phyloP scores from a whole-genome alignment of 2,329 filamentous ascomycete species.

The Colletotrichum scovillei region DNA sequence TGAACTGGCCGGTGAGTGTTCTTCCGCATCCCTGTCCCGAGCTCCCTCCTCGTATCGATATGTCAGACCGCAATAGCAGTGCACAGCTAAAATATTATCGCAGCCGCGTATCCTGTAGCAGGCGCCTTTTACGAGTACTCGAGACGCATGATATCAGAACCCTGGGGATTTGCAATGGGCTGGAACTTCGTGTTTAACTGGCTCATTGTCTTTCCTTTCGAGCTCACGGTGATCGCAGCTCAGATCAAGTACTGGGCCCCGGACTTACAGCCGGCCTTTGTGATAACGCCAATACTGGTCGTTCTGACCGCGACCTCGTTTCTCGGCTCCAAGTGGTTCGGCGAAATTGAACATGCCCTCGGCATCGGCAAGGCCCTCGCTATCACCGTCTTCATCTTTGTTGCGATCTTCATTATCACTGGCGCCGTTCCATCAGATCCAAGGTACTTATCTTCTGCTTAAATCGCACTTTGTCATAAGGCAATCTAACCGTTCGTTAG shows the following conservation, averaged over 20 bases:
- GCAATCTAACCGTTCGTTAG: slow-evolving; percentile 8
- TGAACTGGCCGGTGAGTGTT: slow-evolving; percentile 42
- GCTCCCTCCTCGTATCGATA: background rate
- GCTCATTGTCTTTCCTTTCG: slow-evolving; percentile 50
- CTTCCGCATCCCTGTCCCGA: slow-evolving; percentile 34
- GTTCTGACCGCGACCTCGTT: slow-evolving; percentile 54
- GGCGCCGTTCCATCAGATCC: slow-evolving; percentile 59
- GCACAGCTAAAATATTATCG: slow-evolving; percentile 7
- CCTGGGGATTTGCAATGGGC: slow-evolving; percentile 53
- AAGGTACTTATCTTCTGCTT: slow-evolving; percentile 51
- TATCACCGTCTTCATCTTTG: slow-evolving; percentile 66
- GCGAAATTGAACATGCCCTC: slow-evolving; percentile 64
- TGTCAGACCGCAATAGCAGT: background rate
- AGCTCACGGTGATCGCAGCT: slow-evolving; percentile 48
- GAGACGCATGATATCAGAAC: slow-evolving; percentile 48
- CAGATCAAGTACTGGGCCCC: slow-evolving; percentile 45
- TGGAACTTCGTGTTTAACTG: slow-evolving; percentile 53
- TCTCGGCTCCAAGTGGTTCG: slow-evolving; percentile 58
- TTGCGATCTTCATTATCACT: slow-evolving; percentile 63
- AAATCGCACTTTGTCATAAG: slow-evolving; percentile 42
- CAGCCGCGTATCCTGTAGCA: slow-evolving; percentile 46
- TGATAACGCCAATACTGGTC: slow-evolving; percentile 53
- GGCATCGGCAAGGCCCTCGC: slow-evolving; percentile 63
- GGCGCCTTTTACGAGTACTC: slow-evolving; percentile 54
- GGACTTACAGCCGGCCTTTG: slow-evolving; percentile 38